Conservation (phyloP, 208 protist genomes). For the Porcisia deanei region DNA sequence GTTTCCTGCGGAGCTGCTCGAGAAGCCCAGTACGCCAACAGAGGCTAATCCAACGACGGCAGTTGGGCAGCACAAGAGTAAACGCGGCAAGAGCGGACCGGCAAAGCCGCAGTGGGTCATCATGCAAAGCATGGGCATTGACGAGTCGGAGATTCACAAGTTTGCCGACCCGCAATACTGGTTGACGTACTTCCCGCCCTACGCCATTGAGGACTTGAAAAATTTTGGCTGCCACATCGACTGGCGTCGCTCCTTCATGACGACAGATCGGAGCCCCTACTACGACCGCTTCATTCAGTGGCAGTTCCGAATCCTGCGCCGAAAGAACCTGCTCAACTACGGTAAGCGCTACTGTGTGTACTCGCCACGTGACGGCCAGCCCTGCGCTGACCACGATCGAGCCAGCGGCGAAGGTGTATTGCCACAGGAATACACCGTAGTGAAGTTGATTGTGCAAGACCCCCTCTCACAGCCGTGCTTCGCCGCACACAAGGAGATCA, state of each 20-base stretch:
- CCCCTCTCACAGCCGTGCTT: constrained; percentile 74
- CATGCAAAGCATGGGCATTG: constrained; percentile 96
- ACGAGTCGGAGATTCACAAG: constrained; percentile 96
- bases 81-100: constrained; percentile 91
- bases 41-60: constrained; percentile 12
- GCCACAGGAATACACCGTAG: constrained; percentile 98
- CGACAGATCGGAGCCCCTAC: constrained; percentile 99
- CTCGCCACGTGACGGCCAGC: constrained; percentile 98
- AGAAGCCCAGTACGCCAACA: constrained; percentile 42
- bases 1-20: constrained; percentile 68
- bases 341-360: constrained; percentile 99
- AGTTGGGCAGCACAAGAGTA: constrained; percentile 73
- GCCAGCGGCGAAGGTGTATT: constrained; percentile 96
- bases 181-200: constrained; percentile 99
- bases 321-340: constrained; percentile 94
- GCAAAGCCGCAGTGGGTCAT: constrained; percentile 98
- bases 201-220: constrained; percentile 96
- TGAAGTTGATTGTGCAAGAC: constrained; percentile 96
- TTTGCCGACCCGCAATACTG: constrained; percentile 98
- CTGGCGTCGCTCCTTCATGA: constrained; percentile 99
- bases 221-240: constrained; percentile 96
- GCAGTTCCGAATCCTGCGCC: constrained; percentile 96
- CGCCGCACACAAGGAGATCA: constrained; percentile 55
- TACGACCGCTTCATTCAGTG: constrained; percentile 99
- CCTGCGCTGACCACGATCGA: constrained; percentile 99